Conservation (phyloP, 352 stramenopile genomes). For the Pythium phragmiticola region DNA sequence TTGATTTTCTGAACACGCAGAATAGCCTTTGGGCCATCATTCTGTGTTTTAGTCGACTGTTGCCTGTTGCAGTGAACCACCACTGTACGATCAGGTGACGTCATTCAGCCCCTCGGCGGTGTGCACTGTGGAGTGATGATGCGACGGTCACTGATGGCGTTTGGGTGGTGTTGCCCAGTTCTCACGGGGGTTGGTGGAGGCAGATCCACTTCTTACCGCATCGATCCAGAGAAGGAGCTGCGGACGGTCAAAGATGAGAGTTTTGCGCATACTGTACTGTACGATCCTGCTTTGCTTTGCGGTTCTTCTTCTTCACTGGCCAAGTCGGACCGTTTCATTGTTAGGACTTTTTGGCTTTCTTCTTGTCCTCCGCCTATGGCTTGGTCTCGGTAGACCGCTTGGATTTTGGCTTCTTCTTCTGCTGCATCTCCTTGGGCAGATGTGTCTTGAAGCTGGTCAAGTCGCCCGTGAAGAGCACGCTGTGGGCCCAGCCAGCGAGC, state of each 20-base stretch:
- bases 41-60: slow-evolving; percentile 4
- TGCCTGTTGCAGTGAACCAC: neutral
- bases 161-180: neutral
- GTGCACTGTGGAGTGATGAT: no score
- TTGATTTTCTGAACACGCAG: slow-evolving; percentile 1
- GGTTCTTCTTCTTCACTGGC: neutral
- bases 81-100: neutral
- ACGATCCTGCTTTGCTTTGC: neutral
- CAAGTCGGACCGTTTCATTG: neutral
- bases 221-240: no score
- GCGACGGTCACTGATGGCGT: no score
- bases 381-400: slow-evolving; percentile 12
- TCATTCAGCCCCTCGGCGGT: neutral
- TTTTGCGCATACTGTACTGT: neutral
- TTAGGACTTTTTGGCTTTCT: neutral
- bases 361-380: neutral
- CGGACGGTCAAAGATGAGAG: neutral
- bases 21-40: slow-evolving; percentile 1
- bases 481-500: slow-evolving; percentile 89
- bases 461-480: slow-evolving; percentile 31
- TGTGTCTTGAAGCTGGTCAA: slow-evolving; percentile 25
- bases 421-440: slow-evolving; percentile 22
- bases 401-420: slow-evolving; percentile 12
- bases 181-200: no score
- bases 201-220: no score